phyloP scores from a whole-genome alignment of 2,329 filamentous ascomycete species.

The Aspergillus ustus region DNA sequence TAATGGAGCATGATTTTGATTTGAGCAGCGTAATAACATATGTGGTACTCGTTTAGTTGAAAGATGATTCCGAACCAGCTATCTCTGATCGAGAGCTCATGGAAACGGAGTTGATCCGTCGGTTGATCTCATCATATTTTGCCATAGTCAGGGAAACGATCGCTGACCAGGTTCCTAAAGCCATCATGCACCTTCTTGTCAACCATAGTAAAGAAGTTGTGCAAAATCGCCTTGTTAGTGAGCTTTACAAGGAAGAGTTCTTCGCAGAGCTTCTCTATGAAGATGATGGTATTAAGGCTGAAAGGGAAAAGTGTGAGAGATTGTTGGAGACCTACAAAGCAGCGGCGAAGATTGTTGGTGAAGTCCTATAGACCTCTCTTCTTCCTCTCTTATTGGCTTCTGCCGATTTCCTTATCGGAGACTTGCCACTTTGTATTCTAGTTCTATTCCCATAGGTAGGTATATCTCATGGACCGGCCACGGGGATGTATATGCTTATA shows the following conservation, averaged over 20 bases:
- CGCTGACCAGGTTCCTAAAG: conserved; percentile 97
- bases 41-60: conserved; percentile 32
- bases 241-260: conserved; percentile 88
- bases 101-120: conserved; percentile 95
- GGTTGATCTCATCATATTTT: conserved; percentile 97
- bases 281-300: conserved; percentile 95
- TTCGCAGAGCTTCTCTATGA: conserved; percentile 96
- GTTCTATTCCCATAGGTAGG: neutral
- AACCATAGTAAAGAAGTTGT: conserved; percentile 99
- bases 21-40: conserved; percentile 13
- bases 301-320: conserved; percentile 98
- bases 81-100: conserved; percentile 95
- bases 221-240: conserved; percentile 93
- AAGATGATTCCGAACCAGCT: conserved; percentile 71
- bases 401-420: neutral
- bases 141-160: conserved; percentile 99
- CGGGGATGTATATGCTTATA: neutral
- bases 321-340: conserved; percentile 94
- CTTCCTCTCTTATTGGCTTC: neutral
- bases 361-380: conserved; percentile 70
- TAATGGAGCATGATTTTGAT: conserved; percentile 21
- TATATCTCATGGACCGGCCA: neutral
- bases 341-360: conserved; percentile 96
- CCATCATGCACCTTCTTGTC: conserved; percentile 97
- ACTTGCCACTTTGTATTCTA: conserved; percentile 5